Base-by-base conservation (phyloP, 805 yeast genomes). In the Myxozyma nipponensis region DNA sequence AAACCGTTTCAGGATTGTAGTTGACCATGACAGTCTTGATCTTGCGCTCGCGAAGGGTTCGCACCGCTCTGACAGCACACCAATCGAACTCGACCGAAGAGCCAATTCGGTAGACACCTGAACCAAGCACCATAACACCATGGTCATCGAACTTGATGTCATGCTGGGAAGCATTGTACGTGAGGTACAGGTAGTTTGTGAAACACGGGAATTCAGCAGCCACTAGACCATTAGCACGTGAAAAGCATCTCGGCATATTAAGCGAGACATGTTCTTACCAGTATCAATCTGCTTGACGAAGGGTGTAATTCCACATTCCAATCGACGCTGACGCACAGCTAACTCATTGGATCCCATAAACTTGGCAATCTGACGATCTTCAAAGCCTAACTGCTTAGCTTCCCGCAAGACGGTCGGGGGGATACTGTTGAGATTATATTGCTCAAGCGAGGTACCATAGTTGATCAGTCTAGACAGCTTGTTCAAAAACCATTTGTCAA, bases 21-120 rank as follows among this genome's bases (percentile, higher is more conserved):
- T 91, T 91, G 65, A 91, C 82, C 97, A 93, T 93, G 66, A 93
- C 84, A 38, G 98, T 91, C 76, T 89, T 91, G 66, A 78, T 75
- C 52, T 90, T 88, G 67, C 81, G 79, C 61, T 84, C 84, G 64
- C 98, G 82, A 66, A 91, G 77, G 37, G 98, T 88, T 73, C 98
- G 82, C 58, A 89, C 93, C 42, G 98, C 93, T 59, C 96, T 81
- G 52, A 91, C 98, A 42, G 98, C 98, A 81, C 98, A 91, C 97
- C 98, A 91, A 74, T 91, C 98, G 67, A 91, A 91, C 72, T 91
- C 98, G 56, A 91, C 98, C 26, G 98, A 91, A 4, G 98, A 93
- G 63, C 98, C 98, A 67, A 91, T 91, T 75, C 98, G 83, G 78
- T 91, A 91, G 40, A 93, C 98, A 78, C 98, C 98, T 3, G 97